Percentiles rank a stretch among this genome's conserved stretches.
phyloP scores from a whole-genome alignment of 2,329 filamentous ascomycete species.

The Pyricularia sp. region DNA sequence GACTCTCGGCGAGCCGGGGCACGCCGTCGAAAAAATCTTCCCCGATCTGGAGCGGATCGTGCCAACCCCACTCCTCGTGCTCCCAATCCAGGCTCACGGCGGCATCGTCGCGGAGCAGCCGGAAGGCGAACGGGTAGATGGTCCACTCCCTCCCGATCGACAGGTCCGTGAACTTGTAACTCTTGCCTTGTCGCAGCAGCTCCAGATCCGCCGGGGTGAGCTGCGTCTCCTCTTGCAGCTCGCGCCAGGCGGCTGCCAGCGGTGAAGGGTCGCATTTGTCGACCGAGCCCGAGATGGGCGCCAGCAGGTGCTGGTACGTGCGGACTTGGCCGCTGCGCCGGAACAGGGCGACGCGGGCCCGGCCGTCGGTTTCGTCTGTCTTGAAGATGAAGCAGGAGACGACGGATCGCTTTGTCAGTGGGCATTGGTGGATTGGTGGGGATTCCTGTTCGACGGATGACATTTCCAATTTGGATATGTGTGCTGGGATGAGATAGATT shows the following conservation, averaged over 20 bases:
- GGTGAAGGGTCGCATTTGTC: conserved; percentile 42
- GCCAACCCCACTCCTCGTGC: conserved; percentile 49
- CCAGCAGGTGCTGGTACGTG: conserved; percentile 53
- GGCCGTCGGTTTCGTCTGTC: conserved; percentile 17
- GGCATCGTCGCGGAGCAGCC: conserved; percentile 33
- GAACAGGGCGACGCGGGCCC: conserved; percentile 49
- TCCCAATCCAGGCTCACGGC: conserved; percentile 52
- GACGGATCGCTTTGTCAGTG: conserved; percentile 28
- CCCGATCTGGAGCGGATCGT: conserved; percentile 37
- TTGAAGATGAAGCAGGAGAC: conserved; percentile 43
- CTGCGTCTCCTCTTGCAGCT: conserved; percentile 53
- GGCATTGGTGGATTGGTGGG: background rate
- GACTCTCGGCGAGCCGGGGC: conserved; percentile 45
- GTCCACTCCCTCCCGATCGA: conserved; percentile 48
- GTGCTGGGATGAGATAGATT: background rate
- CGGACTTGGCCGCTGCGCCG: conserved; percentile 47
- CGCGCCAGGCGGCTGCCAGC: conserved; percentile 49
- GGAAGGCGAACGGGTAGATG: conserved; percentile 53
- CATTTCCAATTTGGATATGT: background rate
- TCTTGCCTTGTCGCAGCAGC: conserved; percentile 47
- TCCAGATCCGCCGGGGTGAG: conserved; percentile 36
- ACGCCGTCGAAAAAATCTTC: conserved; percentile 39
- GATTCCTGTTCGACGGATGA: background rate
- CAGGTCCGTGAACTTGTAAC: conserved; percentile 46
- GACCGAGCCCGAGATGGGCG: conserved; percentile 53